phyloP scores from a whole-genome alignment of 805 yeast genomes.

The Cyberlindnera veronae region DNA sequence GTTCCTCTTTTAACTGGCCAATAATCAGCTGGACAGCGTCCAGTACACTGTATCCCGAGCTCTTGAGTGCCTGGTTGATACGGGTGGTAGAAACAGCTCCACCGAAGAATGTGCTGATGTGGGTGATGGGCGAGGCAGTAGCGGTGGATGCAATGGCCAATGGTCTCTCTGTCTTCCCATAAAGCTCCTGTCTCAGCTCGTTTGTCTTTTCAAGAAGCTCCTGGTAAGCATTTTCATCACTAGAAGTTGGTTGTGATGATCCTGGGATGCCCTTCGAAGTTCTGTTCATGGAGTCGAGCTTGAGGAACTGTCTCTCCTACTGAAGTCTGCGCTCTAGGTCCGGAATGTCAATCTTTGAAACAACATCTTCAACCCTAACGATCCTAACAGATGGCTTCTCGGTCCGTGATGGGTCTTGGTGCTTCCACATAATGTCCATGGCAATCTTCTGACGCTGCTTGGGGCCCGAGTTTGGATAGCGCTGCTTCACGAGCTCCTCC shows the following conservation, averaged over 20 bases:
- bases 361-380: conserved; percentile 20
- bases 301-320: conserved; percentile 22
- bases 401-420: conserved; percentile 31
- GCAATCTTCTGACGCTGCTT: conserved; percentile 34
- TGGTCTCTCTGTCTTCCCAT: conserved; percentile 13
- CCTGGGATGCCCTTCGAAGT: neutral
- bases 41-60: conserved; percentile 35
- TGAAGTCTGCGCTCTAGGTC: conserved; percentile 27
- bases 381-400: conserved; percentile 16
- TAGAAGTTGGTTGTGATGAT: no score
- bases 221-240: conserved; percentile 15
- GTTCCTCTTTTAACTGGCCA: conserved; percentile 18
- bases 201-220: conserved; percentile 20
- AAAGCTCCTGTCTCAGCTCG: conserved; percentile 19
- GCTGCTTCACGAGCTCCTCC: conserved; percentile 31
- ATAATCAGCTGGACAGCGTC: conserved; percentile 23
- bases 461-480: conserved; percentile 16
- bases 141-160: neutral
- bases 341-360: conserved; percentile 23
- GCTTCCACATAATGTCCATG: conserved; percentile 39
- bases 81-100: conserved; percentile 30
- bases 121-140: conserved; percentile 34
- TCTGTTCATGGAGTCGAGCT: conserved; percentile 14
- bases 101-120: conserved; percentile 33
- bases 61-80: conserved; percentile 35